Evolutionary conservation across 352 stramenopile species (phyloP).

Genomic region (Saprolegnia diclina): DNA sequence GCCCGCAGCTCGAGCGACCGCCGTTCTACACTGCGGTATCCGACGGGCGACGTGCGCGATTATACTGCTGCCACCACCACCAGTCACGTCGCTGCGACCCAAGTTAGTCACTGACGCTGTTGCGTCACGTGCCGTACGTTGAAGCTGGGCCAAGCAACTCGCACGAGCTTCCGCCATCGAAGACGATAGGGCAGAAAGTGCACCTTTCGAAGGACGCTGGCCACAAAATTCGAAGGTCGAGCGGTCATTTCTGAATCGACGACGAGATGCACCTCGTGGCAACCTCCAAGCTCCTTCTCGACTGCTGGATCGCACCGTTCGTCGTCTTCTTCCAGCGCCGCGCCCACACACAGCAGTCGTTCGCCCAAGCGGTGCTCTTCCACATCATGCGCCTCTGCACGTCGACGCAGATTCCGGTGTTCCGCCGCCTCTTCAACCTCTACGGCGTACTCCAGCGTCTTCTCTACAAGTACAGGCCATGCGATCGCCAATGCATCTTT

Average conservation of each 20-base stretch:
- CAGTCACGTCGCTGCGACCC: too few relatives aligned
- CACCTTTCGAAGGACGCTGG: neutral
- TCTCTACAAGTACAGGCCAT: constrained; percentile 4
- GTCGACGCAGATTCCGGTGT: neutral
- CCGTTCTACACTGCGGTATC: too few relatives aligned
- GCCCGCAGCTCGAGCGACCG: too few relatives aligned
- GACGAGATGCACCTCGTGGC: neutral
- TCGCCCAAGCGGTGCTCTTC: neutral
- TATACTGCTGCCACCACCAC: too few relatives aligned
- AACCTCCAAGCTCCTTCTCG: neutral
- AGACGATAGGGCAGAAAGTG: neutral
- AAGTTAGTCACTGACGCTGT: too few relatives aligned
- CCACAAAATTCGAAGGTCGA: too few relatives aligned
- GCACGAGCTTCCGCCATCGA: too few relatives aligned
- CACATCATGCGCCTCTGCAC: constrained; percentile 1
- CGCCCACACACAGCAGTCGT: neutral
- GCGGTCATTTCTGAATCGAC: neutral
- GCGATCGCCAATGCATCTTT: neutral
- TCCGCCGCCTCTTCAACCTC: constrained; percentile 5
- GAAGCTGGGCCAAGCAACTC: too few relatives aligned
- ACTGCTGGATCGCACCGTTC: constrained; percentile 4
- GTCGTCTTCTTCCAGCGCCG: constrained; percentile 16
- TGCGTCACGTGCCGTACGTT: too few relatives aligned
- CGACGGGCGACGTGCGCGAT: too few relatives aligned
- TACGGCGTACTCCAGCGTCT: constrained; percentile 15